Evolutionary conservation across 2,329 filamentous ascomycete species (phyloP), one percentile per base, ranked within the genome.

Genomic region (Trichoderma oligosporum): DNA sequence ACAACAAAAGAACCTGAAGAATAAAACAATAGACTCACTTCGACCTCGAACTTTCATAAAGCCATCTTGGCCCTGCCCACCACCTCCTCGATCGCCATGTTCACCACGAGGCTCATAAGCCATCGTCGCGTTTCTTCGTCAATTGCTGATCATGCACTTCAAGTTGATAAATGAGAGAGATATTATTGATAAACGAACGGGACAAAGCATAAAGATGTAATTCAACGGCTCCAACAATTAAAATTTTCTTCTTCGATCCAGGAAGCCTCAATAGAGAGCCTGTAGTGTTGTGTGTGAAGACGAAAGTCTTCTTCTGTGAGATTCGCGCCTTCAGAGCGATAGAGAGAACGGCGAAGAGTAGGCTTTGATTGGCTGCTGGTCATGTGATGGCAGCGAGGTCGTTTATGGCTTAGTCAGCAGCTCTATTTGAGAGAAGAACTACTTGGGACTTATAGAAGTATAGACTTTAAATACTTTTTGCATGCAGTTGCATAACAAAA

Each of bases 41-140:
- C 79, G 73, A 51, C 79, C 79, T 63, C 79, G 69, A n/a, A 78
- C 73, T 65, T 79, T 79, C 20, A 76, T 70, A 60, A 74, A 72
- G 29, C 73, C 74, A 64, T 79, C 76, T 57, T 75, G 72, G 7
- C 73, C 72, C 16, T 54, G 58, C 8, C 67, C 69, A n/a, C 64
- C 67, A n/a, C 65, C 73, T 16, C 71, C 69, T 42, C 71, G 64
- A 44, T 73, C 75, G 59, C 73, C 74, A 64, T 76, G 73, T 63
- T 80, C 78, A 66, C 78, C 76, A 62, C 79, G 76, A 69, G 77
- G 75, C 73, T 81, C 78, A 68, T 80, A 81, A 65, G 79, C 76
- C 79, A 82, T 82, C 56, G 63, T 64, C 62, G 64, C 61, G 64
- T 60, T 64, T 60, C 54, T 49, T 61, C 45, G 63, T 53, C 60